Percentiles rank a stretch among this genome's conserved stretches.
phyloP scores from a whole-genome alignment of 257 asterid genomes.

The Avicennia marina region DNA sequence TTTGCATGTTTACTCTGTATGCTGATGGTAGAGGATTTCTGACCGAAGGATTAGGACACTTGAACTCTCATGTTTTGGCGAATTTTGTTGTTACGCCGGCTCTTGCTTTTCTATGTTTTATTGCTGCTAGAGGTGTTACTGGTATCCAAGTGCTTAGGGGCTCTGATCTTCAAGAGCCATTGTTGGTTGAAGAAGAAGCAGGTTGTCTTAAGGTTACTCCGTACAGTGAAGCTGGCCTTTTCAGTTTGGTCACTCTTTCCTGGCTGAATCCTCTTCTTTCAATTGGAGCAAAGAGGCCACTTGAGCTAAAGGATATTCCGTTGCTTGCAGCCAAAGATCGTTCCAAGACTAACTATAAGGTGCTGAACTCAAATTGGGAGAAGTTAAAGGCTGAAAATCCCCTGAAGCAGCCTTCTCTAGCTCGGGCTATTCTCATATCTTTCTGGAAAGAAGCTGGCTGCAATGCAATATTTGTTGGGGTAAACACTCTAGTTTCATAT shows the following conservation, averaged over 20 bases:
- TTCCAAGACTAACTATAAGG: constrained; percentile 75
- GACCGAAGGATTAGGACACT: constrained; percentile 48
- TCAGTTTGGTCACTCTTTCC: constrained; percentile 83
- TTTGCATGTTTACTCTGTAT: constrained; percentile 54
- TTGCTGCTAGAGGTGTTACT: constrained; percentile 63
- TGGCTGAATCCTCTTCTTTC: constrained; percentile 97
- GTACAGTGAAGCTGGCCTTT: constrained; percentile 76
- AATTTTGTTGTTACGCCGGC: constrained; percentile 62
- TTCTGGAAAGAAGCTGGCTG: constrained; percentile 85
- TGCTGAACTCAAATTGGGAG: constrained; percentile 78
- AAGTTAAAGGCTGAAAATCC: constrained; percentile 64
- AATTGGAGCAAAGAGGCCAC: constrained; percentile 84
- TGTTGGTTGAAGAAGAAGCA: constrained; percentile 71
- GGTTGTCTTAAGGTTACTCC: constrained; percentile 94
- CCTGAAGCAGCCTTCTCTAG: constrained; percentile 59
- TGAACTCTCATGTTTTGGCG: constrained; percentile 64
- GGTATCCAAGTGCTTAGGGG: constrained; percentile 57
- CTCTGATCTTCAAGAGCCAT: constrained; percentile 57
- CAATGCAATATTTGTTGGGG: constrained; percentile 75
- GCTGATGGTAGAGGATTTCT: constrained; percentile 58
- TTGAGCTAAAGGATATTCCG: constrained; percentile 88
- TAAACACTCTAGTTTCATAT: constrained; percentile 76
- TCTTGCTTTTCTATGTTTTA: constrained; percentile 65
- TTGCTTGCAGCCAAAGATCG: constrained; percentile 82
- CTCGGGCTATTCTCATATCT: constrained; percentile 80